Base-by-base conservation (phyloP, 2,329 filamentous ascomycete species). In the Akanthomyces lecanii region DNA sequence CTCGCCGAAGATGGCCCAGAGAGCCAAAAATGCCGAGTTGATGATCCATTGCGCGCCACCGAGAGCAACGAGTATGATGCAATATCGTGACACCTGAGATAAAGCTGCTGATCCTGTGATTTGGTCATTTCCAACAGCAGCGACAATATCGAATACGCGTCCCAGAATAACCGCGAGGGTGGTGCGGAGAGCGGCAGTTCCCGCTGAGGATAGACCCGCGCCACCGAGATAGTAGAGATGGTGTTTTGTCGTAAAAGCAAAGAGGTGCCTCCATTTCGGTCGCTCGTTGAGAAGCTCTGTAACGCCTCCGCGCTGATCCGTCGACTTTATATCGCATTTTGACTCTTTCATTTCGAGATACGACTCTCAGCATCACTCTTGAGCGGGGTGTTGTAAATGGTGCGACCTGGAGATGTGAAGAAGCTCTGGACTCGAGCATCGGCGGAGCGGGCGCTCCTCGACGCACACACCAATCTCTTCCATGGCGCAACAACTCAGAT, bases 1-100 rank as follows among this genome's bases (percentile, higher is more conserved):
- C 73, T 97, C 93, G 16, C 93, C 91, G 72, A 95, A 95, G 0
- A 83, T 72, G 36, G 94, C 79, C 87, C 93, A 97, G 0, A 85
- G 73, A 1, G 82, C 80, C 68, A 92, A 88, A 67, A 91, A 89
- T 1, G 82, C 71, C 3, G 84, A 83, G 67, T 90, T 88, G 18
- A 88, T 75, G 0, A 92, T 52, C 85, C 90, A 94, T 53, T 85
- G 87, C 0, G 77, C 82, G 0, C 78, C 72, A 0, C 89, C 91
- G 0, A 97, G 73, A 0, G 78, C 81, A 0, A 86, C 74, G 50
- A 97, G 76, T 30, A 85, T 82, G 30, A 88, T 67, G 53, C 86
- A 88, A 77, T 86, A 88, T 48, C 73, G 79, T 0, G 83, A 81
- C 1, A 91, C 80, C 3, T 81, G 75, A 0, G 75, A 69, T 23